These are phyloP conservation scores for Harringtonia aguacate DNA, from an alignment of 2,329 filamentous ascomycete species.

Conservation along the genomic window DNA sequence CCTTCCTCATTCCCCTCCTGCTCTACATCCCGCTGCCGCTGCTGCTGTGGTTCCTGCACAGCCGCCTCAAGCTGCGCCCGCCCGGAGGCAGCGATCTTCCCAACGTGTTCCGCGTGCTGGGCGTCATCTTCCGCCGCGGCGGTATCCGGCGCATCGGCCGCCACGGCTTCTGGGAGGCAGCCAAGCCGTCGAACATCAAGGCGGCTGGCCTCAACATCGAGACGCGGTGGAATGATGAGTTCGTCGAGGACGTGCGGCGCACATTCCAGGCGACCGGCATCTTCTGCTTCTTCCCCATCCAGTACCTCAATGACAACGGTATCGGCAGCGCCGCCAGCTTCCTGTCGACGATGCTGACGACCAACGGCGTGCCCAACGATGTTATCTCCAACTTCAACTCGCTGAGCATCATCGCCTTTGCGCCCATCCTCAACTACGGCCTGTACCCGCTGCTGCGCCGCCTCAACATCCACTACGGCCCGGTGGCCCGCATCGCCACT, in stretches of 20 bases:
- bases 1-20: conserved; percentile 49
- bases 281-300: conserved; percentile 45
- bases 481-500: conserved; percentile 63
- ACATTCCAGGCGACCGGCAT: conserved; percentile 58
- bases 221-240: conserved; percentile 42
- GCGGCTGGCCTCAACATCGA: conserved; percentile 25
- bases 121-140: conserved; percentile 27
- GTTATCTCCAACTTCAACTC: conserved; percentile 66
- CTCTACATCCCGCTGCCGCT: conserved; percentile 31
- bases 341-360: conserved; percentile 35
- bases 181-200: conserved; percentile 51
- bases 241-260: conserved; percentile 42
- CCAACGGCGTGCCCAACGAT: conserved; percentile 65
- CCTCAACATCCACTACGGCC: conserved; percentile 54
- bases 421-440: conserved; percentile 56
- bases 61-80: conserved; percentile 30
- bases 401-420: conserved; percentile 62
- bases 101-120: conserved; percentile 30
- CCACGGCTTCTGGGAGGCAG: conserved; percentile 51
- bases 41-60: conserved; percentile 30
- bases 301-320: conserved; percentile 35
- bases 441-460: conserved; percentile 59
- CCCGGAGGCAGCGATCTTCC: conserved; percentile 33
- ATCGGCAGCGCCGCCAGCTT: conserved; percentile 37
- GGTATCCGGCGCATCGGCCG: conserved; percentile 27